These are phyloP conservation scores for Cornus florida DNA, from an alignment of 148 eudicot species.

Conservation along the genomic window DNA sequence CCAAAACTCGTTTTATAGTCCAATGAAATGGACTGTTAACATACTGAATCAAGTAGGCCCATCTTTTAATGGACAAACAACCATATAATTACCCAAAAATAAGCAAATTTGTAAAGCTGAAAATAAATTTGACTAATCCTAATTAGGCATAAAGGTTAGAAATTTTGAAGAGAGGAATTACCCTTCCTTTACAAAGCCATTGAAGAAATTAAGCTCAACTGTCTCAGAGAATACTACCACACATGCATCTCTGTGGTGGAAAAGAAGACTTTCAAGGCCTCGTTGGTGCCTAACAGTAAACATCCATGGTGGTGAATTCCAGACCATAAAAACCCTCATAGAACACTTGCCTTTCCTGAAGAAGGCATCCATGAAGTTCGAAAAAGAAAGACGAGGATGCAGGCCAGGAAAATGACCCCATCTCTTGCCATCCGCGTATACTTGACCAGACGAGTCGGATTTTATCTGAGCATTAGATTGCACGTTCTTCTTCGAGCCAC, in stretches of 20 bases:
- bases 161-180: constrained; percentile 17
- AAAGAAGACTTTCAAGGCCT: constrained; percentile 79
- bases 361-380: constrained; percentile 75
- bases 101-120: not conserved
- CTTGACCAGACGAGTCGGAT: constrained; percentile 36
- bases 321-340: constrained; percentile 83
- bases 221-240: constrained; percentile 86
- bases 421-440: constrained; percentile 64
- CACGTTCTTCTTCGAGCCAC: constrained; percentile 12
- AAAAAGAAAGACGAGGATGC: constrained; percentile 62
- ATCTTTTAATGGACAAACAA: not conserved
- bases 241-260: constrained; percentile 72
- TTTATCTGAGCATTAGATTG: constrained; percentile 21
- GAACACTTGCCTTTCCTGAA: constrained; percentile 77
- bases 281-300: constrained; percentile 79
- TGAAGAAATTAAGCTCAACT: constrained; percentile 79
- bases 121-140: not conserved
- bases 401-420: constrained; percentile 92
- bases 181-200: constrained; percentile 70
- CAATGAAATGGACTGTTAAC: not conserved
- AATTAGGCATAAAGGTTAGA: not conserved
- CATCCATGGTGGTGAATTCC: constrained; percentile 95
- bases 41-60: not conserved
- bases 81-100: not conserved
- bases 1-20: not conserved